These are phyloP conservation scores for Dendrobium catenatum DNA, from an alignment of 106 monocot species.

Conservation along the genomic window DNA sequence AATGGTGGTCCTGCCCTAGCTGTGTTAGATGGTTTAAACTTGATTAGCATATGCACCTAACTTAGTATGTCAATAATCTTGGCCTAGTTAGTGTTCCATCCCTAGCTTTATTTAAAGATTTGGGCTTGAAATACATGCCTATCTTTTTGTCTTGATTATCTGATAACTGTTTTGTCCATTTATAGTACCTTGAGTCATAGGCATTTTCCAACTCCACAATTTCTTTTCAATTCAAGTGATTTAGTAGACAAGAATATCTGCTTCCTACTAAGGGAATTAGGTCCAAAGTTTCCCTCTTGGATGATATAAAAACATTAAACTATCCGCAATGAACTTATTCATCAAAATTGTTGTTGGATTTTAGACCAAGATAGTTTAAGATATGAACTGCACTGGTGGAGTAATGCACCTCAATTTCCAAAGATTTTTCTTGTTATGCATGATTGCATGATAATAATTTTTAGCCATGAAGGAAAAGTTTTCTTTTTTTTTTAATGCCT, in stretches of 20 bases:
- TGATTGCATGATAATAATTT: background rate
- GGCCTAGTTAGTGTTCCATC: background rate
- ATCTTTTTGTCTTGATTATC: background rate
- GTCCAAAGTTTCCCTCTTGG: too few species aligned
- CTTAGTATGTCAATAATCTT: background rate
- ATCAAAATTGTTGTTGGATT: background rate
- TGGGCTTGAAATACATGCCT: background rate
- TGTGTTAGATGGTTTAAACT: background rate
- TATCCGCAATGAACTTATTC: background rate
- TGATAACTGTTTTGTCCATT: background rate
- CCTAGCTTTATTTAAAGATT: background rate
- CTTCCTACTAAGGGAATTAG: too few species aligned
- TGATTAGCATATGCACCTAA: background rate
- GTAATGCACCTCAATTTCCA: background rate
- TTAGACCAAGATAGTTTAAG: background rate
- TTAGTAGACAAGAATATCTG: too few species aligned
- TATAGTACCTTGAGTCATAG: background rate
- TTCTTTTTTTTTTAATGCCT: background rate
- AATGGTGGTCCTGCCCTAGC: background rate
- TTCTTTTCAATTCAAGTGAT: background rate
- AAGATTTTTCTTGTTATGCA: background rate
- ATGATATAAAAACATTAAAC: background rate
- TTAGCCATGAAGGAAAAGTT: background rate
- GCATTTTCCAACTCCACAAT: background rate
- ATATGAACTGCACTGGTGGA: background rate